phyloP scores from a whole-genome alignment of 805 yeast genomes.

The Kodamaea jinghongensis region DNA sequence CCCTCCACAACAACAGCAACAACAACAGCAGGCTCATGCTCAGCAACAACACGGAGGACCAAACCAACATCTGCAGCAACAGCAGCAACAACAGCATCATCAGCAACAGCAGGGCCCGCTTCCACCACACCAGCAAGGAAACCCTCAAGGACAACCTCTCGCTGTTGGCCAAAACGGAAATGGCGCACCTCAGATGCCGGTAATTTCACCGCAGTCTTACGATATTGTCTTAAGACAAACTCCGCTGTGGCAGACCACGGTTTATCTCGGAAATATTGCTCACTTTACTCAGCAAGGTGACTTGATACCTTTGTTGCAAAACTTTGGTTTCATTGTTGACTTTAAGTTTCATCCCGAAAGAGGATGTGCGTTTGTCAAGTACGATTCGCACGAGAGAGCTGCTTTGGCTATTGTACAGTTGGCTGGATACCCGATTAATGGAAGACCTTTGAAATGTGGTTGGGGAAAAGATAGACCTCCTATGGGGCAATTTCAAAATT shows the following conservation, averaged over 20 bases:
- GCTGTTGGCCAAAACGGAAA: conserved; percentile 2
- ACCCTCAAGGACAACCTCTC: conserved; percentile 1
- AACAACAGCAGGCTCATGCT: conserved; percentile 3
- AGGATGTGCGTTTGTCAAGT: conserved; percentile 87
- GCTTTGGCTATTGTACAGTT: conserved; percentile 83
- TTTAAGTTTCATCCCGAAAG: conserved; percentile 76
- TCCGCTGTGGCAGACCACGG: conserved; percentile 82
- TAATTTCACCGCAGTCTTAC: conserved; percentile 54
- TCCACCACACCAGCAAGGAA: background rate
- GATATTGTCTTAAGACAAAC: conserved; percentile 74
- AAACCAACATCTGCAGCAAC: conserved; percentile 9
- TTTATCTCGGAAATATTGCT: conserved; percentile 82
- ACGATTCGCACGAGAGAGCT: conserved; percentile 84
- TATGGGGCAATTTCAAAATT: conserved; percentile 24
- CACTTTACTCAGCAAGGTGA: conserved; percentile 73
- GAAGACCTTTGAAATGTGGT: conserved; percentile 76
- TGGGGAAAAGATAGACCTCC: conserved; percentile 73
- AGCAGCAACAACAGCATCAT: conserved; percentile 5
- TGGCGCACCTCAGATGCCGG: conserved; percentile 19
- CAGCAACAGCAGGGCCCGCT: conserved; percentile 6
- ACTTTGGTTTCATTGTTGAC: conserved; percentile 80
- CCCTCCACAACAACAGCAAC: conserved; percentile 4
- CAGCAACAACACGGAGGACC: conserved; percentile 1
- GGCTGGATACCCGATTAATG: conserved; percentile 66
- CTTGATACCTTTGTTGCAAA: conserved; percentile 68